These are phyloP conservation scores for Lineolata rhizophorae DNA, from an alignment of 495 filamentous ascomycete genomes.

Conservation along the genomic window DNA sequence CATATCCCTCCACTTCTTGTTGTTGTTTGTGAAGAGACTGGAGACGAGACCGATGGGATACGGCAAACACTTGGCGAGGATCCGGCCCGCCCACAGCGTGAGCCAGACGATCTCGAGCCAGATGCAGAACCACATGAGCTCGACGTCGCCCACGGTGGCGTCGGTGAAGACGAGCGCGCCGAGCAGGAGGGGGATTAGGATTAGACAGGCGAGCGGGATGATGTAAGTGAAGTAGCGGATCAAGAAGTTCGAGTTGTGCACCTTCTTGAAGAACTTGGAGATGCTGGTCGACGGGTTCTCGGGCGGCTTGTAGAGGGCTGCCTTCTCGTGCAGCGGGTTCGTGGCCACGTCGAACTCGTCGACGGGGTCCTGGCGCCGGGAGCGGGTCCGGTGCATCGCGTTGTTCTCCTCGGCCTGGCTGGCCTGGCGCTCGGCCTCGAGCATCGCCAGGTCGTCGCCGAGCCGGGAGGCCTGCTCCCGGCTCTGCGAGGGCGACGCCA, in stretches of 20 bases:
- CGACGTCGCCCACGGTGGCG: constrained; percentile 52
- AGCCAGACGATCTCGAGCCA: constrained; percentile 93
- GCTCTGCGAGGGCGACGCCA: constrained; percentile 26
- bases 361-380: constrained; percentile 31
- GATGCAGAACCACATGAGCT: constrained; percentile 75
- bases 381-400: constrained; percentile 28
- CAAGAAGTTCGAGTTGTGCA: constrained; percentile 56
- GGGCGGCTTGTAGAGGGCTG: constrained; percentile 44
- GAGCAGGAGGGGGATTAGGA: constrained; percentile 65
- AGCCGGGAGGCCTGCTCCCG: constrained; percentile 50
- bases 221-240: constrained; percentile 81
- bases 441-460: constrained; percentile 65
- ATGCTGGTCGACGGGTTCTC: constrained; percentile 40
- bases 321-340: constrained; percentile 50
- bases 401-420: constrained; percentile 29
- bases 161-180: constrained; percentile 42
- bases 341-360: constrained; percentile 70
- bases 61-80: constrained; percentile 57
- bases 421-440: constrained; percentile 61
- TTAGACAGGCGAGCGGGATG: constrained; percentile 43
- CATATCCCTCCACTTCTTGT: constrained; percentile 87
- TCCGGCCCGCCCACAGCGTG: constrained; percentile 66
- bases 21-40: constrained; percentile 64
- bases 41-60: constrained; percentile 39
- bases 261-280: constrained; percentile 35